Percentiles rank a stretch among this genome's conserved stretches.
phyloP scores from a whole-genome alignment of 768 basidiomycete species.

The Cubamyces lactineus region DNA sequence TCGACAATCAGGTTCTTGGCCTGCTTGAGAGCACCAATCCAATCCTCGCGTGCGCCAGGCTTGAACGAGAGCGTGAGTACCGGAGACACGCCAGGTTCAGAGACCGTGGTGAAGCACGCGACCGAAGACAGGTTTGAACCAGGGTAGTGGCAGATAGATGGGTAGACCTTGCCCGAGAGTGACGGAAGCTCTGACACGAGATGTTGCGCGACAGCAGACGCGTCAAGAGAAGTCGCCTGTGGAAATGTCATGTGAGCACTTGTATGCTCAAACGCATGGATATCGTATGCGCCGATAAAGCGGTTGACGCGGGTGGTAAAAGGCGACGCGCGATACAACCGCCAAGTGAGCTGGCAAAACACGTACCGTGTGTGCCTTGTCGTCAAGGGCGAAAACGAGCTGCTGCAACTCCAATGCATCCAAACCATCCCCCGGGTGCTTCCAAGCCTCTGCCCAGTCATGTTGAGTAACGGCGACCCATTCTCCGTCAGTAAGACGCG shows the following conservation, averaged over 20 bases:
- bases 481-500: slow-evolving; percentile 52
- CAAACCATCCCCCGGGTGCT: slow-evolving; percentile 33
- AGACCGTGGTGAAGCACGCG: slow-evolving; percentile 46
- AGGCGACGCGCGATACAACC: background rate
- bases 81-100: slow-evolving; percentile 37
- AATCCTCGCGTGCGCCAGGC: slow-evolving; percentile 54
- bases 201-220: slow-evolving; percentile 51
- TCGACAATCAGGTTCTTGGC: slow-evolving; percentile 34
- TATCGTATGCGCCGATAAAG: background rate
- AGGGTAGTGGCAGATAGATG: slow-evolving; percentile 54
- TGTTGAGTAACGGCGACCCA: slow-evolving; percentile 66
- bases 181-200: slow-evolving; percentile 46
- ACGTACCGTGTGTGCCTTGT: slow-evolving; percentile 40
- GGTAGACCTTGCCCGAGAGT: slow-evolving; percentile 49
- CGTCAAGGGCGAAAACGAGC: slow-evolving; percentile 61
- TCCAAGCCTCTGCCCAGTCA: slow-evolving; percentile 48
- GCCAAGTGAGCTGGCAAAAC: slow-evolving; percentile 16
- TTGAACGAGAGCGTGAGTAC: slow-evolving; percentile 56
- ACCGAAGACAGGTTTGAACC: slow-evolving; percentile 30
- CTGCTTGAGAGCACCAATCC: slow-evolving; percentile 44
- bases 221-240: slow-evolving; percentile 38
- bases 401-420: slow-evolving; percentile 73
- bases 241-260: slow-evolving; percentile 8
- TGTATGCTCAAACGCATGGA: background rate
- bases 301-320: background rate